Evolutionary conservation across 192 early-diverging fungal species (phyloP).

Genomic region (Linnemannia schmuckeri): DNA sequence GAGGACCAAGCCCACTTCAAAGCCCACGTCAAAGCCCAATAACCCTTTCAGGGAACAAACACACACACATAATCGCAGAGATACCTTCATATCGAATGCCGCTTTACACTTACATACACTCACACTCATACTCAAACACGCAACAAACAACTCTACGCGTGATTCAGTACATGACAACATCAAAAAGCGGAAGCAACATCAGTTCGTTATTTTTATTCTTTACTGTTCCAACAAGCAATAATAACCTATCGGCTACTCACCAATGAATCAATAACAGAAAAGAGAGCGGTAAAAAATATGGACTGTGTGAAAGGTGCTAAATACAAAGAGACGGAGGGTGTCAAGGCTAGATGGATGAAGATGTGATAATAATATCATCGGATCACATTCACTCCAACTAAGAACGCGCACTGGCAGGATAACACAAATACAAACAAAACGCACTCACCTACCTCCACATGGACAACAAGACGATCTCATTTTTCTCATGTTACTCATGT

Average conservation of each 20-base stretch:
- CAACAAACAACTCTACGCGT: background rate
- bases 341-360: background rate
- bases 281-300: background rate
- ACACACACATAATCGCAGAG: background rate
- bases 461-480: background rate
- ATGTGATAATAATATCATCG: background rate
- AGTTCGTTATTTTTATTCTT: background rate
- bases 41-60: background rate
- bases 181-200: background rate
- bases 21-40: constrained; percentile 5
- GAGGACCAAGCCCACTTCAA: constrained; percentile 6
- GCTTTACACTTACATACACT: background rate
- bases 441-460: background rate
- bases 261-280: background rate
- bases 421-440: background rate
- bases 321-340: background rate
- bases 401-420: background rate
- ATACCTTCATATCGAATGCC: background rate
- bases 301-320: background rate
- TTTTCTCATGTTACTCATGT: background rate
- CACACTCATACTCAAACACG: background rate
- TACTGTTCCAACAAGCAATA: background rate
- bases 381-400: background rate
- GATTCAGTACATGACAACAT: background rate
- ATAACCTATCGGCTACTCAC: background rate